Evolutionary conservation across 2,329 filamentous ascomycete genomes (phyloP).

Genomic region (Neonectria neomacrospora): DNA sequence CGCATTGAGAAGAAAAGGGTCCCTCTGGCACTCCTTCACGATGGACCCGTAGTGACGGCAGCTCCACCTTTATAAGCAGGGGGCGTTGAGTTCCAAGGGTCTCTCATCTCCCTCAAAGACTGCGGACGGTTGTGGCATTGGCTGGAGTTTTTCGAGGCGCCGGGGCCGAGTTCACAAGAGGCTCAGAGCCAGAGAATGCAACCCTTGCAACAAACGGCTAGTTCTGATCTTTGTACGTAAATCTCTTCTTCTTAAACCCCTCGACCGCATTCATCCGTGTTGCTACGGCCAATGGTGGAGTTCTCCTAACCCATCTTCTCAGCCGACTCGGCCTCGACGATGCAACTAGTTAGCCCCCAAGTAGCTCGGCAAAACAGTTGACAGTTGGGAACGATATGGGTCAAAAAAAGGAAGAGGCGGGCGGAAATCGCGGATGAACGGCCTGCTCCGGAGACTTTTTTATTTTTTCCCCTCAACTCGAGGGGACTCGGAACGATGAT

Average conservation of each 20-base stretch:
- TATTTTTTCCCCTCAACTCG: conserved; percentile 6
- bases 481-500: conserved; percentile 12
- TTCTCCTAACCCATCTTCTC: conserved; percentile 20
- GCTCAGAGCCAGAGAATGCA: not conserved
- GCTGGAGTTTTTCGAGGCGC: conserved; percentile 5
- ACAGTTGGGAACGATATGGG: not conserved
- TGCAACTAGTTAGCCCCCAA: conserved; percentile 33
- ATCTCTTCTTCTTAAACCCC: conserved; percentile 25
- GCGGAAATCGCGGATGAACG: conserved; percentile 16
- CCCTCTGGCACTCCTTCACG: conserved; percentile 13
- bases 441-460: not conserved
- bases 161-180: not conserved
- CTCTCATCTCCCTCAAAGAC: not conserved
- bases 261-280: conserved; percentile 34
- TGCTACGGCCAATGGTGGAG: conserved; percentile 42
- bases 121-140: conserved; percentile 19
- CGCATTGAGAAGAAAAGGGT: conserved; percentile 17
- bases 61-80: conserved; percentile 39
- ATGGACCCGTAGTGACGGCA: conserved; percentile 34
- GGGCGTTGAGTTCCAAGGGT: conserved; percentile 23
- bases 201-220: not conserved
- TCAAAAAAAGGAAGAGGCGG: conserved; percentile 28
- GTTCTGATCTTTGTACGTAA: conserved; percentile 10
- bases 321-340: conserved; percentile 42
- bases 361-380: not conserved